Evolutionary conservation across 352 stramenopile genomes (phyloP), one percentile per base, ranked within the genome.

Genomic region (Hyaloperonospora arabidopsidis): DNA sequence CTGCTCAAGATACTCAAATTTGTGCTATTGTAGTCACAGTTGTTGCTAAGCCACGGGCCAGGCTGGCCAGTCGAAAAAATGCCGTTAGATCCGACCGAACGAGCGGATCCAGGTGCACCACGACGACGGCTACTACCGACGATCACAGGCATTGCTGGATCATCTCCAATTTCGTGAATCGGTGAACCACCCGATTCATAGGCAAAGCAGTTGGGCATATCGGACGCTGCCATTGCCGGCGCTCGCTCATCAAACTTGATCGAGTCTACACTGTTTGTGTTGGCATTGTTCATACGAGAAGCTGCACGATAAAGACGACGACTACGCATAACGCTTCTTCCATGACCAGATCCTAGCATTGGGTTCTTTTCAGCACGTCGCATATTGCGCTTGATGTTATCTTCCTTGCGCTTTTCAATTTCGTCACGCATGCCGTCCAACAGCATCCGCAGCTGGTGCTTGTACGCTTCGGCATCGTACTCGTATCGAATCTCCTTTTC

Each of bases 401-500:
- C 63, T 49, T 83, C 79, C 49, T 86, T 86, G 15, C 79, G 73
- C 61, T 89, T 89, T 45, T 93, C 76, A 34, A 93, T 85, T 49
- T 93, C 84, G 43, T 93, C 84, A 2, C 79, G 79, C 2, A 93
- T 77, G 1, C 84, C 81, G 56, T 93, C 84, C 0, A 92, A 59
- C 18, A 93, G 36, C 53, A 89, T 57, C 1, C 80, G 79, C 54
- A 92, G 88, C 49, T 93, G 81, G 6, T 68, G 51, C 52, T 84
- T 66, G 50, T 78, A 93, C 65, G 76, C 82, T 28, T 36, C 45
- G n/a, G 89, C 79, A 18, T 85, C 66, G 55, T 93, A 93, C 39
- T 84, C 69, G 56, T 91, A 93, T 60, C 84, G 78, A 40, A 92
- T 87, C 57, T 90, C 75, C 19, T 67, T 55, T 6, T 64, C 50